These are phyloP conservation scores for Eutrema yunnanense DNA, from an alignment of 345 rosid genomes.

Conservation along the genomic window DNA sequence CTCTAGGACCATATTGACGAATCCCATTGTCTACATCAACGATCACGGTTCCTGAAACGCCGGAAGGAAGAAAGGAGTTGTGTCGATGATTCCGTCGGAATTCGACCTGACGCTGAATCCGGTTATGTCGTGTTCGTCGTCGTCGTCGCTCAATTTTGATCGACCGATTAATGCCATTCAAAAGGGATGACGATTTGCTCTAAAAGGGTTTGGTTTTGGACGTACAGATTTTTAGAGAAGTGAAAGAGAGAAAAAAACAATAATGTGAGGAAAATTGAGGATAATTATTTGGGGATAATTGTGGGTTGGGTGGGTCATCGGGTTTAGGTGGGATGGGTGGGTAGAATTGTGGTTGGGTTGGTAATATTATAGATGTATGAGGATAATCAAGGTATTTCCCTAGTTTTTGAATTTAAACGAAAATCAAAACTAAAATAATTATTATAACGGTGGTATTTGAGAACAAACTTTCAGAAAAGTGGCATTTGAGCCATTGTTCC, in stretches of 20 bases:
- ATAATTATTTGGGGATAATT: too few relatives aligned
- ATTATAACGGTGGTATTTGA: too few relatives aligned
- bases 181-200: neutral
- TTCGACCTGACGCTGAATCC: conserved; percentile 25
- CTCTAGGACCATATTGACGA: conserved; percentile 54
- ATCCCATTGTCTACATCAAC: conserved; percentile 2
- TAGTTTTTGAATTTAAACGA: too few relatives aligned
- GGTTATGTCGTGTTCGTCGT: conserved; percentile 3
- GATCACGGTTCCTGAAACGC: conserved; percentile 2
- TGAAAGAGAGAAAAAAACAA: neutral
- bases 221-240: neutral
- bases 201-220: neutral
- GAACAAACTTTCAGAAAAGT: too few relatives aligned
- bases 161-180: neutral
- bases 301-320: too few relatives aligned
- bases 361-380: too few relatives aligned
- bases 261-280: too few relatives aligned
- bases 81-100: conserved; percentile 56
- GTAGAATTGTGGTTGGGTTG: too few relatives aligned
- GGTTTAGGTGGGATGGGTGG: too few relatives aligned
- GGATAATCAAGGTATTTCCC: too few relatives aligned
- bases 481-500: too few relatives aligned
- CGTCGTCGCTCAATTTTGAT: neutral
- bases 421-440: too few relatives aligned
- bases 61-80: conserved; percentile 51